A percentile compares a stretch with the other conserved stretches of the same genome.
These are phyloP conservation scores for Aspergillus nomiae DNA, from an alignment of 2,329 filamentous ascomycete genomes.

Conservation along the genomic window DNA sequence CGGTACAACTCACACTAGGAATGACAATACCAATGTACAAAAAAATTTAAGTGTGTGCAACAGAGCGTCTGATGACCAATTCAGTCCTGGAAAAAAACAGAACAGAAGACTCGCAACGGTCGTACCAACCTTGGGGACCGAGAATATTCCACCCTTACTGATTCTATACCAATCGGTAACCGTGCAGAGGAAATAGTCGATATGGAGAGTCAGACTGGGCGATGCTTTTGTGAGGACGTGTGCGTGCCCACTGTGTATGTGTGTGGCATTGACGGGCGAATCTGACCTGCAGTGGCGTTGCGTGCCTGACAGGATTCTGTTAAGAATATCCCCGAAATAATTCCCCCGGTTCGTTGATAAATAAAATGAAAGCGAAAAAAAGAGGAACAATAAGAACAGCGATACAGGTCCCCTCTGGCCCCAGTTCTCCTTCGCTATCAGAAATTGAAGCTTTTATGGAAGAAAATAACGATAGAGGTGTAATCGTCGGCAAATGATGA, in stretches of 20 bases:
- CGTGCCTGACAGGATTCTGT: slow-evolving; percentile 19
- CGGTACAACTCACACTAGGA: slow-evolving; percentile 13
- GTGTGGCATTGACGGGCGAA: slow-evolving; percentile 23
- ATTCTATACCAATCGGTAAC: slow-evolving; percentile 18
- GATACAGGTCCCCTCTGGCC: too few species aligned
- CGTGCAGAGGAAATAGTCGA: slow-evolving; percentile 24
- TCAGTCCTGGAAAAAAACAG: slow-evolving; percentile 10
- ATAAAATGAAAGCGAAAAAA: not conserved
- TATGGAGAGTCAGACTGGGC: slow-evolving; percentile 32
- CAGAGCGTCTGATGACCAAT: slow-evolving; percentile 16
- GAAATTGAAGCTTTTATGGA: not conserved
- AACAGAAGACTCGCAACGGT: slow-evolving; percentile 2
- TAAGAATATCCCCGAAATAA: slow-evolving; percentile 16
- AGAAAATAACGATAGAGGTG: not conserved
- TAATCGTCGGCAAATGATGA: not conserved
- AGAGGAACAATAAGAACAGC: not conserved
- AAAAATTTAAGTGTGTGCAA: slow-evolving; percentile 3
- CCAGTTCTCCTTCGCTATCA: not conserved
- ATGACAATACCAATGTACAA: not conserved
- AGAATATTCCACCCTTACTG: slow-evolving; percentile 16
- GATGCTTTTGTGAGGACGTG: slow-evolving; percentile 26
- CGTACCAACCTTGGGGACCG: slow-evolving; percentile 8
- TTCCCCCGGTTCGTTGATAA: not conserved
- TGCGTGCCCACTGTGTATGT: slow-evolving; percentile 23
- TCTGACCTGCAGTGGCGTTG: slow-evolving; percentile 15